phyloP scores from a whole-genome alignment of 148 eudicot species.

The Gaultheria prostrata region DNA sequence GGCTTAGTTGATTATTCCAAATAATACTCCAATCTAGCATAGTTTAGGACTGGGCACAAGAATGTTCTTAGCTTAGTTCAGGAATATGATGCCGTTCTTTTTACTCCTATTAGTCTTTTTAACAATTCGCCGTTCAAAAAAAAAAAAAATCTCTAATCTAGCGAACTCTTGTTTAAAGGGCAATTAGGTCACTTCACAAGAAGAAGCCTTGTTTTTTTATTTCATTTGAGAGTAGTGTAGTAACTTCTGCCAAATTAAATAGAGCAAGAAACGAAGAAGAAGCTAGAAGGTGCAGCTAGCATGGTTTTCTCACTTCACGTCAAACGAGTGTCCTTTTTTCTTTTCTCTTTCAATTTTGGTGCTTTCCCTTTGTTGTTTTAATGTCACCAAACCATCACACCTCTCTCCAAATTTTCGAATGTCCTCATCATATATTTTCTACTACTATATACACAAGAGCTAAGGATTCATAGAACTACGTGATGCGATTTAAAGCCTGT shows the following conservation, averaged over 20 bases:
- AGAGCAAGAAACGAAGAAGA: constrained; percentile 23
- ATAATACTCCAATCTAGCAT: too few relatives aligned
- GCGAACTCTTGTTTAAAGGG: background rate
- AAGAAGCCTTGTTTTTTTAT: background rate
- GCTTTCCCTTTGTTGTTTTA: constrained; percentile 36
- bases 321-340: constrained; percentile 42
- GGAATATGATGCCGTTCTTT: too few relatives aligned
- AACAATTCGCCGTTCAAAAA: too few relatives aligned
- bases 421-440: constrained; percentile 24
- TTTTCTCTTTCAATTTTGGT: constrained; percentile 24
- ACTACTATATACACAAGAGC: constrained; percentile 10
- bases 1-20: background rate
- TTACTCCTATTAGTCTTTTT: too few relatives aligned
- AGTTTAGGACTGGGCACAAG: too few relatives aligned
- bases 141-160: too few relatives aligned
- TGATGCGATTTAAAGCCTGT: constrained; percentile 43
- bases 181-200: constrained; percentile 9
- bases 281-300: constrained; percentile 23
- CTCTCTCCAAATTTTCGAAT: constrained; percentile 20
- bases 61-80: too few relatives aligned
- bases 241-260: background rate
- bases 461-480: constrained; percentile 31
- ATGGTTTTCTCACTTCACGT: constrained; percentile 27
- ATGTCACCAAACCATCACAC: constrained; percentile 22
- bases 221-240: too few relatives aligned